phyloP scores from a whole-genome alignment of 768 basidiomycete species.

The Steccherinum ochraceum region DNA sequence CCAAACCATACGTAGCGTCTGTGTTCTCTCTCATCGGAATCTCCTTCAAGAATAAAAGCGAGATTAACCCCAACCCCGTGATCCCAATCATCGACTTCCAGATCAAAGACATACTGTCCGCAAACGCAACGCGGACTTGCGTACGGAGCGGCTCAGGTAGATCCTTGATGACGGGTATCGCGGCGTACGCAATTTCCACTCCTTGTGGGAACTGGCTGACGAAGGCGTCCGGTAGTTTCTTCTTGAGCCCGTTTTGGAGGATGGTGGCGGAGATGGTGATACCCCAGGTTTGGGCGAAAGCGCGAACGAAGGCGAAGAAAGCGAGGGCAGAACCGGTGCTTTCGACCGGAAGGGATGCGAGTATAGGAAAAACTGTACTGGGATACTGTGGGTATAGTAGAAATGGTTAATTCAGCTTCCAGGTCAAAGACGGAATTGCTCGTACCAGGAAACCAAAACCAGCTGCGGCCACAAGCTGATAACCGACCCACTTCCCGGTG shows the following conservation, averaged over 20 bases:
- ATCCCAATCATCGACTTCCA: conserved; percentile 5
- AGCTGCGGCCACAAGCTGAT: conserved; percentile 17
- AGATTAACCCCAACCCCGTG: conserved; percentile 1
- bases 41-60: background rate
- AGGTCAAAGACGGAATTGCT: conserved; percentile 9
- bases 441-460: conserved; percentile 14
- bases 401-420: background rate
- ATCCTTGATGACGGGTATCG: conserved; percentile 16
- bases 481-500: conserved; percentile 21
- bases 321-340: conserved; percentile 28
- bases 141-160: background rate
- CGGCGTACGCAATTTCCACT: conserved; percentile 14
- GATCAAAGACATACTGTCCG: conserved; percentile 1
- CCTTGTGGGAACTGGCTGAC: conserved; percentile 13
- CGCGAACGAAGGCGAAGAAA: conserved; percentile 22
- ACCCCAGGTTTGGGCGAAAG: conserved; percentile 39
- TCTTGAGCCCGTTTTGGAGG: conserved; percentile 25
- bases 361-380: conserved; percentile 15
- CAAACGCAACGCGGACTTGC: conserved; percentile 2
- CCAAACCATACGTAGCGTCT: conserved; percentile 4
- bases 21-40: conserved; percentile 7
- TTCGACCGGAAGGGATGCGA: conserved; percentile 22
- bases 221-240: conserved; percentile 20
- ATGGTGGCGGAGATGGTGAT: conserved; percentile 40
- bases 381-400: conserved; percentile 7